Percentiles rank a stretch among this genome's conserved stretches.
These are phyloP conservation scores for Kwoniella sp. DNA, from an alignment of 768 basidiomycete genomes.

Conservation along the genomic window DNA sequence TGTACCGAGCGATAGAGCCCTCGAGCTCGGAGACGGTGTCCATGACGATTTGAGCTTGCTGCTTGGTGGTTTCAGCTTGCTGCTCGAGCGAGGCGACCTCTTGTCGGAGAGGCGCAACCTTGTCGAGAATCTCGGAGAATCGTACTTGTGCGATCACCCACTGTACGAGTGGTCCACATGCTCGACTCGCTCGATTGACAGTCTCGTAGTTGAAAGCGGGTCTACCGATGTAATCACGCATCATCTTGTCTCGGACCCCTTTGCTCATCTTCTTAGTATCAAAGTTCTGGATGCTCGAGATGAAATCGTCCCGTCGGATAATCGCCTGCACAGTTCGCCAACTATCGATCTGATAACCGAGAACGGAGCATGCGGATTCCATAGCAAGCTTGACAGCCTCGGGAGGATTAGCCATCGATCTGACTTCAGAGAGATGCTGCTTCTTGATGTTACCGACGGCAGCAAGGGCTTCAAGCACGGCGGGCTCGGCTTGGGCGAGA, in stretches of 20 bases:
- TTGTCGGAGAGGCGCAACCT: constrained; percentile 91
- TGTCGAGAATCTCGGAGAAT: constrained; percentile 96
- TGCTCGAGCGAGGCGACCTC: constrained; percentile 90
- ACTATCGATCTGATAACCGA: constrained; percentile 94
- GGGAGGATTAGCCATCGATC: constrained; percentile 96
- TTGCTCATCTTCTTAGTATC: constrained; percentile 94
- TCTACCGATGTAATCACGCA: constrained; percentile 84
- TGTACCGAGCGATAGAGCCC: constrained; percentile 86
- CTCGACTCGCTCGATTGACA: constrained; percentile 91
- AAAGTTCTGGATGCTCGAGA: constrained; percentile 90
- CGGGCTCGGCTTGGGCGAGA: constrained; percentile 95
- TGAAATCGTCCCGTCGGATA: constrained; percentile 96
- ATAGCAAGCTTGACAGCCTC: constrained; percentile 96
- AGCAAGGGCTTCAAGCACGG: constrained; percentile 87
- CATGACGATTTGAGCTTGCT: constrained; percentile 85
- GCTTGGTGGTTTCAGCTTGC: constrained; percentile 92
- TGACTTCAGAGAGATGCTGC: constrained; percentile 93
- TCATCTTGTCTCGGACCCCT: constrained; percentile 83
- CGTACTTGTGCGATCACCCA: constrained; percentile 97
- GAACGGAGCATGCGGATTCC: constrained; percentile 95
- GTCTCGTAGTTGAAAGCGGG: constrained; percentile 92
- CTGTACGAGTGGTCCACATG: constrained; percentile 96
- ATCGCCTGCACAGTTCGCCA: constrained; percentile 96
- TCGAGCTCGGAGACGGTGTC: constrained; percentile 91
- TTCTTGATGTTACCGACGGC: constrained; percentile 98